These are phyloP conservation scores for Ochromonas danica DNA, from an alignment of 108 stramenopile species.

Conservation along the genomic window DNA sequence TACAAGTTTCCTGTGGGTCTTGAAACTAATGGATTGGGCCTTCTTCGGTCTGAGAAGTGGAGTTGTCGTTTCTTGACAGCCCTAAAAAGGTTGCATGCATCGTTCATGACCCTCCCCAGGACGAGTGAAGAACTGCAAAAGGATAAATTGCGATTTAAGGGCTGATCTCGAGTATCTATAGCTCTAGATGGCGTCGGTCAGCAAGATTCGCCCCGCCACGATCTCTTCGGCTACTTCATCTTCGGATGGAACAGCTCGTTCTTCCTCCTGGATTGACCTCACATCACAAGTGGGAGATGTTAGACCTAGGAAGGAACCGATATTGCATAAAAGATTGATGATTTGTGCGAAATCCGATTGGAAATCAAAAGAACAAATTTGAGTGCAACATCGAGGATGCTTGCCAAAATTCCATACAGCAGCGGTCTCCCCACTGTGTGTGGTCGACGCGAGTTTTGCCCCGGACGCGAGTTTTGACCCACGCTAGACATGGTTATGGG, in stretches of 20 bases:
- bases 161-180: conserved; percentile 15
- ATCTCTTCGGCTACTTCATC: conserved; percentile 14
- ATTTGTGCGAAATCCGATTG: too few species aligned
- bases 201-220: too few species aligned
- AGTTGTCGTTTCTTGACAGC: conserved; percentile 15
- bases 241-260: conserved; percentile 13
- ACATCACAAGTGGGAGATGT: too few species aligned
- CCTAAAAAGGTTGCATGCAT: too few species aligned
- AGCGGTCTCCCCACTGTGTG: conserved; percentile 3
- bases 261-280: too few species aligned
- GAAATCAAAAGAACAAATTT: conserved; percentile 17
- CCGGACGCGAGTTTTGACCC: too few species aligned
- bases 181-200: too few species aligned
- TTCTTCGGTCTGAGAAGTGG: conserved; percentile 14
- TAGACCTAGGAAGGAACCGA: too few species aligned
- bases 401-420: too few species aligned
- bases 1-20: conserved; percentile 15
- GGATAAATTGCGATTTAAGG: conserved; percentile 16
- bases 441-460: background rate
- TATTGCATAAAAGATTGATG: too few species aligned
- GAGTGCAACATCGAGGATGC: conserved; percentile 13
- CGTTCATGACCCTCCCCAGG: too few species aligned
- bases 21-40: conserved; percentile 9
- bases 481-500: too few species aligned
- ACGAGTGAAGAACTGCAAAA: conserved; percentile 15